Evolutionary conservation across 1,284 basidiomycete species (phyloP), one percentile per base, ranked within the genome.

Genomic region (Heterobasidion irregulare): DNA sequence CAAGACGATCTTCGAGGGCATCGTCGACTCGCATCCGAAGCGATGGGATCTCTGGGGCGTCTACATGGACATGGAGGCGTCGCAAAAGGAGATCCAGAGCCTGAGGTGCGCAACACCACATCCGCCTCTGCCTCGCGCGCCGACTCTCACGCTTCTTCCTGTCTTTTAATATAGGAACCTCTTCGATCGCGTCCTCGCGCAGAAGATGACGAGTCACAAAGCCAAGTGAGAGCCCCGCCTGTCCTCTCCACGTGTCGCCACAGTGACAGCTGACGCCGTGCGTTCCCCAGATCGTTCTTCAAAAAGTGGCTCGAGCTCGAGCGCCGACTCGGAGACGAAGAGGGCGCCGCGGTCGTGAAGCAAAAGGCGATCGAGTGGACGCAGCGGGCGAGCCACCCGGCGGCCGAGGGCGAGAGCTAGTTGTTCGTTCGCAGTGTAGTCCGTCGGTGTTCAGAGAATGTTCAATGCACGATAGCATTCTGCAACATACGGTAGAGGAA

Each of bases 241-340:
- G 16, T n/a, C 8, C 15, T 18, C 41, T 18, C 32, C 8, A 3
- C 13, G 10, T n/a, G 33, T 9, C 8, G 16, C 26, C 7, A 33
- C 15, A 33, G 8, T 48, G 35, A 36, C 26, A 49, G 13, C 50
- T 34, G 32, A 2, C 16, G 48, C 45, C 13, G 18, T 41, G 50
- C 56, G 56, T 49, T 43, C 44, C 54, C 10, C 58, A 90, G 89
- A 71, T 83, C 86, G 44, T 86, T 96, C 69, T 97, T 98, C 81
- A 99, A 99, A 72, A 98, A 98, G 71, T 98, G 96, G 93, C 77
- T 99, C 44, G 86, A 86, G 57, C 73, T 98, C 48, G 97, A 99
- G 71, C 83, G 84, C 63, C 80, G 84, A 60, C 73, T 94, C 55
- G 97, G 97, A 1, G 92, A 97, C 64, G 89, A 89, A 57, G 83